Evolutionary conservation across 2,329 filamentous ascomycete genomes (phyloP), one percentile per base, ranked within the genome.

Genomic region (Fusarium sterilihyphosum): DNA sequence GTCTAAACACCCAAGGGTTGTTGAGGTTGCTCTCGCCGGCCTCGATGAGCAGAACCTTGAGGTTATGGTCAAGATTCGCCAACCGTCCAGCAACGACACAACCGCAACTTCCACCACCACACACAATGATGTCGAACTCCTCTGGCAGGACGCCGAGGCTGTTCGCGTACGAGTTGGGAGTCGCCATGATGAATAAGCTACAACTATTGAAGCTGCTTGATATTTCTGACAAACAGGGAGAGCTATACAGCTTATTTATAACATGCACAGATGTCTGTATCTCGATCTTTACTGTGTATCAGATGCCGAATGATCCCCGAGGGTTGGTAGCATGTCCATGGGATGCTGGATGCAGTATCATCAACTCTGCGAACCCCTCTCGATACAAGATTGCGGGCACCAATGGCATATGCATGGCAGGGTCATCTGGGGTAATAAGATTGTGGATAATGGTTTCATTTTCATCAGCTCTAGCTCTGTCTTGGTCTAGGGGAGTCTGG

Each of bases 101-200:
- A 38, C 87, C 91, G 71, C 88, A 90, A 80, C 91, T 93, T 62
- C 92, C 92, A 78, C 93, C 93, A 78, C 93, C 93, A 74, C 91
- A 92, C 37, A 94, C 92, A 77, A 94, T 94, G 77, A 95, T 94
- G 81, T 94, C 93, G 79, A 94, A 93, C 85, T 94, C 93, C 67
- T 94, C 92, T 41, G 92, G 92, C 72, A 94, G 79, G 12, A 73
- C 57, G 65, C 75, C 73, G 8, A 63, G 31, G 49, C 54, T 61
- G 67, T 62, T 75, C 44, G 72, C 56, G 40, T 71, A 78, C 50
- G 67, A 70, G 22, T 70, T 70, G 50, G 73, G 53, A 33, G 74
- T 44, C 26, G 73, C 61, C 77, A 78, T 78, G 64, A 12, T 77
- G 44, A 29, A n/a, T n/a, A n/a, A n/a, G n/a, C n/a, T n/a, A n/a